Conservation (phyloP, 768 basidiomycete species). For the Suillus lakei region DNA sequence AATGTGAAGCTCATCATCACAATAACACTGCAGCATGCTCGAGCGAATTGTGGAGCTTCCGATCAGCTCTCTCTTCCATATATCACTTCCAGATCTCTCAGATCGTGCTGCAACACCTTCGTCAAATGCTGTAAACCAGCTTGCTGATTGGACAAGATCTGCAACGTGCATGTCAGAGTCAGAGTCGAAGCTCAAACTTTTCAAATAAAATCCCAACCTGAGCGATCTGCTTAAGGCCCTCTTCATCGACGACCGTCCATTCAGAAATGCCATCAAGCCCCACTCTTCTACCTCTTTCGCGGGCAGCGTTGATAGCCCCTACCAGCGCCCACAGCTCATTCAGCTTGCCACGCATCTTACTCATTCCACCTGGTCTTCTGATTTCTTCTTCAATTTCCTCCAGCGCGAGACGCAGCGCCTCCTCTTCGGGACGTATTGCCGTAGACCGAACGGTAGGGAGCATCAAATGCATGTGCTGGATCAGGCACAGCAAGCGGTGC, state of each 20-base stretch:
- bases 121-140: constrained; percentile 81
- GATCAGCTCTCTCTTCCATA: constrained; percentile 49
- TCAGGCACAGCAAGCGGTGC: constrained; percentile 69
- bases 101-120: constrained; percentile 66
- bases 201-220: constrained; percentile 51
- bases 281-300: constrained; percentile 53
- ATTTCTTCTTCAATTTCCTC: constrained; percentile 81
- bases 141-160: constrained; percentile 83
- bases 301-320: constrained; percentile 66
- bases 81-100: constrained; percentile 71
- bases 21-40: constrained; percentile 28
- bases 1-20: neutral
- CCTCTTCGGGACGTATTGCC: constrained; percentile 81
- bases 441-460: constrained; percentile 78
- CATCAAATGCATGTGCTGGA: constrained; percentile 79
- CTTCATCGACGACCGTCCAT: constrained; percentile 89
- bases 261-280: constrained; percentile 50
- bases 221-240: constrained; percentile 75
- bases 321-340: constrained; percentile 88
- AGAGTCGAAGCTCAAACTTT: constrained; percentile 9
- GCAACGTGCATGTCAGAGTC: constrained; percentile 15
- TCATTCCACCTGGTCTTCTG: constrained; percentile 51
- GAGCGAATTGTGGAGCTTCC: constrained; percentile 35
- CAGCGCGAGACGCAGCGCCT: constrained; percentile 67
- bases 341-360: constrained; percentile 70